Conservation (phyloP, 2,329 filamentous ascomycete species). For the Phaeosphaeria sp. region DNA sequence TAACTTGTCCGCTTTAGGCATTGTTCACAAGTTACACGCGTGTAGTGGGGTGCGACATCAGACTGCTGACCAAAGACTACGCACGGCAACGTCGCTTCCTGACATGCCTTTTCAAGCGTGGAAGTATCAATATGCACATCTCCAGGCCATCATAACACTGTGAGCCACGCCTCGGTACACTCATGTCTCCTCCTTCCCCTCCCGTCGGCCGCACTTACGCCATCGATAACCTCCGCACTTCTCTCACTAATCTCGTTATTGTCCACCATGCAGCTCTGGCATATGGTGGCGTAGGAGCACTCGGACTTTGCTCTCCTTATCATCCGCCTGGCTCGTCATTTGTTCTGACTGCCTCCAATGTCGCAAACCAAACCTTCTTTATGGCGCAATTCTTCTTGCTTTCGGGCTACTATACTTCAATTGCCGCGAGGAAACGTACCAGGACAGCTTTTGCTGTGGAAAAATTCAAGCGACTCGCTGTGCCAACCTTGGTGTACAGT, state of each 20-base stretch:
- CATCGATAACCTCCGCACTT: constrained; percentile 29
- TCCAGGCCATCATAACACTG: not conserved
- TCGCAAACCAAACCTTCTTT: constrained; percentile 28
- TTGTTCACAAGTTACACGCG: constrained; percentile 2
- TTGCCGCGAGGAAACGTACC: constrained; percentile 8
- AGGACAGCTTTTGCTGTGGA: constrained; percentile 8
- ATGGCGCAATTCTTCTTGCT: constrained; percentile 30
- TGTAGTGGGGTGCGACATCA: not conserved
- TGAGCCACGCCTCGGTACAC: not conserved
- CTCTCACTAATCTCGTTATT: constrained; percentile 26
- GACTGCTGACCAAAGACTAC: not conserved
- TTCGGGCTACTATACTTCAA: constrained; percentile 24
- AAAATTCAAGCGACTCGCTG: constrained; percentile 24
- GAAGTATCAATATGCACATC: not conserved
- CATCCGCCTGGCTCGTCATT: constrained; percentile 7
- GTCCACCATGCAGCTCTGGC: constrained; percentile 24
- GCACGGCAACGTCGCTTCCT: not conserved
- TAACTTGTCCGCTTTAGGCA: not conserved
- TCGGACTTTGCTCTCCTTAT: constrained; percentile 14
- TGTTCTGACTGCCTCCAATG: constrained; percentile 16
- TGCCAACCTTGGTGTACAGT: constrained; percentile 19
- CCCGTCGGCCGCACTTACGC: constrained; percentile 9
- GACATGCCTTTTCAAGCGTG: not conserved
- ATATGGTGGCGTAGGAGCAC: constrained; percentile 25
- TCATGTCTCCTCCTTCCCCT: not conserved